Percentiles rank a stretch among this genome's conserved stretches.
phyloP scores from a whole-genome alignment of 371 early-diverging fungal genomes.

The Cladochytrium tenue region DNA sequence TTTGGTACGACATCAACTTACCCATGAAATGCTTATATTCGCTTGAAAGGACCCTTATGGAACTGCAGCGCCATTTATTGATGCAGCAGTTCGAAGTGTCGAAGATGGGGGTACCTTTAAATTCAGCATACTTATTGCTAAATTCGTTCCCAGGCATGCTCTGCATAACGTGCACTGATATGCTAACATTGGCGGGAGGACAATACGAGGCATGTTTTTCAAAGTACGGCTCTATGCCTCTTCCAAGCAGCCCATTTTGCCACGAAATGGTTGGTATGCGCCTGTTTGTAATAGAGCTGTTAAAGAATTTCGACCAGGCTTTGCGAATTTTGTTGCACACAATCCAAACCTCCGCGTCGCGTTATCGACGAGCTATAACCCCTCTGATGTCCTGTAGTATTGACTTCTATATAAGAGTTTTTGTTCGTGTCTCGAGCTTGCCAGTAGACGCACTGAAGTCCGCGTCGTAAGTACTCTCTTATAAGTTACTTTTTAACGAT shows the following conservation, averaged over 20 bases:
- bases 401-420: slow-evolving; percentile 98
- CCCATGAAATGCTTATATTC: background rate
- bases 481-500: background rate
- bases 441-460: slow-evolving; percentile 73
- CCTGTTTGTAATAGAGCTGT: slow-evolving; percentile 1
- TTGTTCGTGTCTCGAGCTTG: slow-evolving; percentile 91
- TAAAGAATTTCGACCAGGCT: slow-evolving; percentile 45
- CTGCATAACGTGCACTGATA: slow-evolving; percentile 99
- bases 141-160: slow-evolving; percentile 66
- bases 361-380: slow-evolving; percentile 83
- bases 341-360: slow-evolving; percentile 84
- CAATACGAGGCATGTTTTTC: slow-evolving; percentile 91
- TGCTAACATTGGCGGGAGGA: slow-evolving; percentile 92
- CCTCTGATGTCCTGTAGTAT: slow-evolving; percentile 95
- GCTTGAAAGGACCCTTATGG: slow-evolving; percentile 94
- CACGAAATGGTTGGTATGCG: slow-evolving; percentile 63
- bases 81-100: slow-evolving; percentile 93
- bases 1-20: slow-evolving; percentile 39
- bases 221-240: slow-evolving; percentile 93
- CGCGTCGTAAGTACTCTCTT: slow-evolving; percentile 58
- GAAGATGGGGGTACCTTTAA: slow-evolving; percentile 77
- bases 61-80: slow-evolving; percentile 94
- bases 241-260: slow-evolving; percentile 68
- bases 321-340: slow-evolving; percentile 90
- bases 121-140: slow-evolving; percentile 4